Evolutionary conservation across 352 stramenopile genomes (phyloP).

Genomic region (Phytopythium vexans): DNA sequence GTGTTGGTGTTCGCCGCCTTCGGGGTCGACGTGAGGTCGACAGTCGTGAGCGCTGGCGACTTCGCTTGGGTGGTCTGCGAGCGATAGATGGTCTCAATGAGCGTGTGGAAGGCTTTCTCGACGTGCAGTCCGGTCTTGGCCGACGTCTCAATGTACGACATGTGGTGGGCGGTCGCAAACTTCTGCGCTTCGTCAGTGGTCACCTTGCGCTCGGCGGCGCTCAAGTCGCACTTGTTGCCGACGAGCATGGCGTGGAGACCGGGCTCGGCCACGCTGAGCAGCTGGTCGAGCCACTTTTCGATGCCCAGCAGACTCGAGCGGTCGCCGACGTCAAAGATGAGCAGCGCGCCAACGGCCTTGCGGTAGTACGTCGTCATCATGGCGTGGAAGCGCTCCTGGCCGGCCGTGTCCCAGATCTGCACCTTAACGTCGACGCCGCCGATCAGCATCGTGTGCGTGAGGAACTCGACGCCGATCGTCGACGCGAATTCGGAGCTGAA

Average conservation of each 20-base stretch:
- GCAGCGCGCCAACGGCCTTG: conserved; percentile 68
- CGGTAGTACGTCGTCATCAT: conserved; percentile 91
- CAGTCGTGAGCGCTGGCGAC: conserved; percentile 14
- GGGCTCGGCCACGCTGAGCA: conserved; percentile 70
- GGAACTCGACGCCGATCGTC: conserved; percentile 85
- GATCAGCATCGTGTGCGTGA: conserved; percentile 77
- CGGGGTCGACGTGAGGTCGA: conserved; percentile 24
- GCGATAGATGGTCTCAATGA: conserved; percentile 57
- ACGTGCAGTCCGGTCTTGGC: conserved; percentile 74
- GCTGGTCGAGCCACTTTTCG: conserved; percentile 68
- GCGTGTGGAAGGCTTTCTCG: conserved; percentile 47
- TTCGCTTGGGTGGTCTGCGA: conserved; percentile 32
- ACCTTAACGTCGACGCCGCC: conserved; percentile 73
- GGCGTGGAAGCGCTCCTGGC: conserved; percentile 82
- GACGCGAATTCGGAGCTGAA: conserved; percentile 84
- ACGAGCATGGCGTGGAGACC: conserved; percentile 65
- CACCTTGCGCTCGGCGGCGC: conserved; percentile 36
- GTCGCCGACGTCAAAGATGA: conserved; percentile 78
- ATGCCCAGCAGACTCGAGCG: conserved; percentile 47
- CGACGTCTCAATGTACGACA: conserved; percentile 80
- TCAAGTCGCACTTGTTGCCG: conserved; percentile 74
- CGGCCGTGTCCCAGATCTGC: conserved; percentile 88
- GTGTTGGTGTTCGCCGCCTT: conserved; percentile 5
- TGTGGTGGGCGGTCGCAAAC: conserved; percentile 64
- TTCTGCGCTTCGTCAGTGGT: conserved; percentile 56